Base-by-base conservation (phyloP, 345 rosid species). In the Cardiospermum halicacabum region DNA sequence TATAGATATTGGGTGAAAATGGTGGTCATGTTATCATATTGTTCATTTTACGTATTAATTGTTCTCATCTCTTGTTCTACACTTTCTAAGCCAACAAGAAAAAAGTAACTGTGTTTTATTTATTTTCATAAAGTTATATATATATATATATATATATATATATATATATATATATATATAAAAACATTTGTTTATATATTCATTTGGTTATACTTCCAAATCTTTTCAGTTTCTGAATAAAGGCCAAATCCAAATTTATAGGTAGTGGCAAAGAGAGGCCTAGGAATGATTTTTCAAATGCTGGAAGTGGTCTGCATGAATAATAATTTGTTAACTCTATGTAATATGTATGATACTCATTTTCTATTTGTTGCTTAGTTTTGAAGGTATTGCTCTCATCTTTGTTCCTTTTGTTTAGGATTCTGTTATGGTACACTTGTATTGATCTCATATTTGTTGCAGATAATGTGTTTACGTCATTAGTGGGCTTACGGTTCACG, bases 391-490 rank as follows among this genome's bases (percentile, higher is more conserved):
- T 22, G 18, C n/a, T 45, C 63, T 37, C 56, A 59, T 30, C 53
- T 26, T 53, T 39, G 39, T 56, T 26, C 30, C 39, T 15, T 55
- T 28, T 0, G 42, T 34, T 27, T 2, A 1, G 22, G 62, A n/a
- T 49, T n/a, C 11, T 25, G 39, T 48, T 16, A 47, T 56, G 53
- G 28, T 47, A 21, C 49, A 51, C 53, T 22, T 49, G 18, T 51
- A 28, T 67, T 50, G 42, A 61, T 47, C 53, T 53, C 67, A 50
- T 56, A 19, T 19, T 71, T 39, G 43, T 21, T 78, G 80, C 83
- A 92, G 98, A 89, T 58, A 89, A 89, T 39, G 93, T 83, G 56
- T 92, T 92, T 76, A 89, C 98, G 12, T 92, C 98, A 28, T 78
- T 92, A 51, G 98, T 89, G 73, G 97, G 97, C 66, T 77, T 92